A percentile compares a stretch with the other conserved stretches of the same genome.
phyloP scores from a whole-genome alignment of 1,139 yeast genomes.

The Hansenula lynferdii region DNA sequence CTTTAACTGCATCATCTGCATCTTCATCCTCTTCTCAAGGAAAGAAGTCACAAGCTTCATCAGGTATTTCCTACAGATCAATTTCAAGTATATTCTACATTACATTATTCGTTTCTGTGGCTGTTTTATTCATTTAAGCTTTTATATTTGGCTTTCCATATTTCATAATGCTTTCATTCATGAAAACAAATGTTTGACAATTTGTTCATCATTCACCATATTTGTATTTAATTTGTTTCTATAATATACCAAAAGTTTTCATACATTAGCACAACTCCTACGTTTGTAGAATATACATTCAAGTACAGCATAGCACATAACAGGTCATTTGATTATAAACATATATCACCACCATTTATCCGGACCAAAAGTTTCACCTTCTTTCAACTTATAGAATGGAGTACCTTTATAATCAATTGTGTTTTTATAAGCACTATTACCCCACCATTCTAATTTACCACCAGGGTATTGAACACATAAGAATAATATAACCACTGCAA shows the following conservation, averaged over 20 bases:
- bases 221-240: too few relatives aligned
- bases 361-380: constrained; percentile 38
- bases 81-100: not conserved
- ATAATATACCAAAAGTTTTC: too few relatives aligned
- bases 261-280: too few relatives aligned
- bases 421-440: constrained; percentile 33
- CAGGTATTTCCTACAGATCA: not conserved
- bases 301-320: constrained; percentile 31
- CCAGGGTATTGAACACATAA: constrained; percentile 34
- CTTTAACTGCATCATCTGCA: constrained; percentile 3
- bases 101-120: not conserved
- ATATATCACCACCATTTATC: constrained; percentile 31
- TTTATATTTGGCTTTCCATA: too few relatives aligned
- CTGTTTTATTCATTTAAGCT: not conserved
- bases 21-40: not conserved
- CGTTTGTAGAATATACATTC: too few relatives aligned
- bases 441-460: constrained; percentile 52
- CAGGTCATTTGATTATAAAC: constrained; percentile 7
- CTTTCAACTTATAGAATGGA: constrained; percentile 18
- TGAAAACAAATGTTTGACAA: too few relatives aligned
- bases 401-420: constrained; percentile 24
- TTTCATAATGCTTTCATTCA: too few relatives aligned
- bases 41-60: not conserved
- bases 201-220: too few relatives aligned
- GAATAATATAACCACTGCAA: constrained; percentile 45